Evolutionary conservation across 2,329 filamentous ascomycete species (phyloP).

Genomic region (Phyllosticta citribraziliensis): DNA sequence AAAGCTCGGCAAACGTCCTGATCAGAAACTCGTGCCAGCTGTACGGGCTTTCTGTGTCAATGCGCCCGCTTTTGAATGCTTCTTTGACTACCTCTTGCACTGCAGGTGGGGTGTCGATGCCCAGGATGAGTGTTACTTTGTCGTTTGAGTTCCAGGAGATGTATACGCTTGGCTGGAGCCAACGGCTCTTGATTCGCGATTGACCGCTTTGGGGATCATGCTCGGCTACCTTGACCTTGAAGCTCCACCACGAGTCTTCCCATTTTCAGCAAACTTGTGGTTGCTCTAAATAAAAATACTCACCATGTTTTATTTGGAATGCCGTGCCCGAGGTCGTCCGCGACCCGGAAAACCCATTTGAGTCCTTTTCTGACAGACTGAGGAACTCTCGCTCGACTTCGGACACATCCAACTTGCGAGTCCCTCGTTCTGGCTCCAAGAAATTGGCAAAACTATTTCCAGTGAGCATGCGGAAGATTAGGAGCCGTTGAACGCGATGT

Average conservation of each 20-base stretch:
- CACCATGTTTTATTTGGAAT: background rate
- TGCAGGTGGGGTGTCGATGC: background rate
- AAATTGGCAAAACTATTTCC: no score
- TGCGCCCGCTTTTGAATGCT: background rate
- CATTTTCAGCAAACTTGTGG: background rate
- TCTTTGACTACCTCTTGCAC: background rate
- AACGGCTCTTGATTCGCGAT: background rate
- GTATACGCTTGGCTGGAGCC: background rate
- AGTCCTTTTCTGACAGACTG: no score
- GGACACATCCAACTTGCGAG: no score
- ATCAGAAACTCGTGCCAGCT: background rate
- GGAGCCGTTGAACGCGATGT: no score
- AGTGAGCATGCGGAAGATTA: no score
- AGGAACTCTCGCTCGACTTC: no score
- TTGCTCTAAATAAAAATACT: background rate
- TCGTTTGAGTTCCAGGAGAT: background rate
- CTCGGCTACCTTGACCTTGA: background rate
- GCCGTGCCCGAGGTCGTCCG: background rate
- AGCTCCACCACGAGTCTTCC: background rate
- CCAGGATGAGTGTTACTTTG: background rate
- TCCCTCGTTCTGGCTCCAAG: no score
- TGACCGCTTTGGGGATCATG: background rate
- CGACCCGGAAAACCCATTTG: background rate
- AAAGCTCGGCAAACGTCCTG: background rate
- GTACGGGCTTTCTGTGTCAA: background rate